These are phyloP conservation scores for Entamoeba moshkovskii DNA, from an alignment of 208 protist genomes.

Conservation along the genomic window DNA sequence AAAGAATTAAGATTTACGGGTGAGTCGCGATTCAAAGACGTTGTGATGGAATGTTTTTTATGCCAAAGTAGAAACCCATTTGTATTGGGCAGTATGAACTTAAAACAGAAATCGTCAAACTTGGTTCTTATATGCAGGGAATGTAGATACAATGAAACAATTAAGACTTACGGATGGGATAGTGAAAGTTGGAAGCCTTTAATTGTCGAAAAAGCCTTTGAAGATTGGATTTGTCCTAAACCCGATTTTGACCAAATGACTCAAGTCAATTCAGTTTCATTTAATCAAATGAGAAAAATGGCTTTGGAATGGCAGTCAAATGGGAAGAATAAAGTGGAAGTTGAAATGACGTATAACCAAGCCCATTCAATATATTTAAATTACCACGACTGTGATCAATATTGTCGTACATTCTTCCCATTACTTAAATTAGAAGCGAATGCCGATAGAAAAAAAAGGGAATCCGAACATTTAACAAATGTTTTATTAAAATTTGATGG, in stretches of 20 bases:
- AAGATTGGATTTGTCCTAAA: not conserved
- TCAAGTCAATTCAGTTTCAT: slow-evolving; percentile 13
- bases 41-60: slow-evolving; percentile 69
- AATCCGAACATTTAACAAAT: slow-evolving; percentile 51
- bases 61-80: slow-evolving; percentile 63
- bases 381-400: slow-evolving; percentile 72
- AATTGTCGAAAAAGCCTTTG: slow-evolving; percentile 38
- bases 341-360: slow-evolving; percentile 35
- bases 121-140: slow-evolving; percentile 67
- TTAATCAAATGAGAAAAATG: slow-evolving; percentile 59
- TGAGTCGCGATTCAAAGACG: slow-evolving; percentile 65
- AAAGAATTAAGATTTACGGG: slow-evolving; percentile 61
- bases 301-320: slow-evolving; percentile 70
- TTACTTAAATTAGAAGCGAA: slow-evolving; percentile 71
- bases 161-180: slow-evolving; percentile 55
- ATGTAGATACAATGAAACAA: slow-evolving; percentile 21
- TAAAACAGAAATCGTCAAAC: slow-evolving; percentile 69
- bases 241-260: not conserved
- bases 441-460: slow-evolving; percentile 65
- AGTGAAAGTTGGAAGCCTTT: slow-evolving; percentile 63
- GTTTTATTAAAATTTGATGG: slow-evolving; percentile 52
- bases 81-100: slow-evolving; percentile 70
- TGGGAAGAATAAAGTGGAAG: slow-evolving; percentile 45
- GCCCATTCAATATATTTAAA: slow-evolving; percentile 28
- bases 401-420: slow-evolving; percentile 62